These are phyloP conservation scores for Tetramitus jugosus DNA, from an alignment of 208 protist species.

Conservation along the genomic window DNA sequence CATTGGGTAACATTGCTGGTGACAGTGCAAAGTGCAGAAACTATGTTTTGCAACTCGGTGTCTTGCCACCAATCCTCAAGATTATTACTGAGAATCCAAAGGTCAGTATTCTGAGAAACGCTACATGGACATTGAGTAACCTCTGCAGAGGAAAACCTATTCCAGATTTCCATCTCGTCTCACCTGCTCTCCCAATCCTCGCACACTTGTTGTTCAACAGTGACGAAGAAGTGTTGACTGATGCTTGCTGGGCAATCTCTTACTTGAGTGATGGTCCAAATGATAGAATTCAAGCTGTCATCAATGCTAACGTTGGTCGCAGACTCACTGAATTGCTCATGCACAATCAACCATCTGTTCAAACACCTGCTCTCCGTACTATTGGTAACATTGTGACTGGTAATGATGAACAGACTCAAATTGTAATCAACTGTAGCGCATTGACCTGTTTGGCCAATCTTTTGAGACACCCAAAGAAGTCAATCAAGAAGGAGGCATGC, in stretches of 20 bases:
- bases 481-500: constrained; percentile 94
- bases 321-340: constrained; percentile 83
- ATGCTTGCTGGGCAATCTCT: constrained; percentile 91
- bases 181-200: constrained; percentile 70
- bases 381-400: constrained; percentile 97
- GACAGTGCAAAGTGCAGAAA: constrained; percentile 84
- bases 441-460: constrained; percentile 64
- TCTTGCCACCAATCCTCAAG: constrained; percentile 63
- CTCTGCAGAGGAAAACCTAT: constrained; percentile 91
- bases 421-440: constrained; percentile 77
- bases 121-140: constrained; percentile 95
- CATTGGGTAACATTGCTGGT: constrained; percentile 96
- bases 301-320: constrained; percentile 70
- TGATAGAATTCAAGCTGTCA: constrained; percentile 85
- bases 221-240: constrained; percentile 89
- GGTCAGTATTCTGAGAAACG: constrained; percentile 66
- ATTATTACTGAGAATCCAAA: constrained; percentile 47
- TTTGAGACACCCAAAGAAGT: constrained; percentile 67
- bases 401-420: constrained; percentile 87
- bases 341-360: constrained; percentile 49
- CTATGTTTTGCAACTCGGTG: constrained; percentile 63
- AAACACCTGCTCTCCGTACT: constrained; percentile 88
- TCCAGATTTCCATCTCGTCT: constrained; percentile 60
- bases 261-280: constrained; percentile 86
- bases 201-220: constrained; percentile 58